These are phyloP conservation scores for Kodamaea sp. DNA, from an alignment of 1,139 yeast species.

Conservation along the genomic window DNA sequence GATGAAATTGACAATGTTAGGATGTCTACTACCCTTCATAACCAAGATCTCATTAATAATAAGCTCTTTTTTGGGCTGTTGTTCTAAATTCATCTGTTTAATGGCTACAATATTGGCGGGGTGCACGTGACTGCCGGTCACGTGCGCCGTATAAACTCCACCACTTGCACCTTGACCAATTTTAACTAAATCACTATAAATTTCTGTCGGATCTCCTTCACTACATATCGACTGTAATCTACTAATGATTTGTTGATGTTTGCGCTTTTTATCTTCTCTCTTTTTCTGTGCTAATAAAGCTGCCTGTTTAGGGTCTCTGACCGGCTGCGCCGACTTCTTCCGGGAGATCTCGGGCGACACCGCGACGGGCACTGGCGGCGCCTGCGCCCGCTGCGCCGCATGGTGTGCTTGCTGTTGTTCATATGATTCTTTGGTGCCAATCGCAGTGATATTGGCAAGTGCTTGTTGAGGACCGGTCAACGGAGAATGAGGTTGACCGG, in stretches of 20 bases:
- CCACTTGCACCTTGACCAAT: conserved; percentile 99
- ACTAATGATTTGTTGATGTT: conserved; percentile 65
- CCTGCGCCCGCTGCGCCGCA: conserved; percentile 9
- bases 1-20: conserved; percentile 87
- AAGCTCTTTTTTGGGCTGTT: conserved; percentile 92
- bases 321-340: conserved; percentile 33
- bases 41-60: conserved; percentile 89
- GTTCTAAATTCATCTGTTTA: conserved; percentile 89
- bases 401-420: conserved; percentile 12
- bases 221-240: conserved; percentile 76
- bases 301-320: conserved; percentile 54
- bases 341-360: conserved; percentile 8
- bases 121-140: conserved; percentile 22
- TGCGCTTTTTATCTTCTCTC: conserved; percentile 68
- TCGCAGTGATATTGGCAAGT: conserved; percentile 12
- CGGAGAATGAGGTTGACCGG: conserved; percentile 1
- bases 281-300: conserved; percentile 60
- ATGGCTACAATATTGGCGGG: conserved; percentile 76
- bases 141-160: conserved; percentile 91
- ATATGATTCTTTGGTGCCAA: conserved; percentile 12
- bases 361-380: not conserved
- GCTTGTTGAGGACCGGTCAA: conserved; percentile 15
- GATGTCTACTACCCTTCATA: conserved; percentile 88
- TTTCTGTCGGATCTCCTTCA: conserved; percentile 78
- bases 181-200: conserved; percentile 67